A percentile compares a stretch with the other conserved stretches of the same genome.
These are phyloP conservation scores for Cryptococcus hybrid DNA, from an alignment of 1,284 basidiomycete genomes.

Conservation along the genomic window DNA sequence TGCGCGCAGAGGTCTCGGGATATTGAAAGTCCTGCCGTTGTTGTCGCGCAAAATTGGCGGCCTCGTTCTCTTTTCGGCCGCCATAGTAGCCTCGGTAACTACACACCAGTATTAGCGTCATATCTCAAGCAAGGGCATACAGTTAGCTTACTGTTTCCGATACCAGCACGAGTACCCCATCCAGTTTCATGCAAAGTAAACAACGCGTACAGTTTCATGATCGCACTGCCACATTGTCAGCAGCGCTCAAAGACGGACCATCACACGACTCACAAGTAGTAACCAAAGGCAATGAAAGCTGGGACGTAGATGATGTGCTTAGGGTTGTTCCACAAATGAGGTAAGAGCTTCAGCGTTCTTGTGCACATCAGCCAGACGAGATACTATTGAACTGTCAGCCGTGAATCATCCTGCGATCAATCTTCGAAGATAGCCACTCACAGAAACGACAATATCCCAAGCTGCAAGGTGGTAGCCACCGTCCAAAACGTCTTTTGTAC, in stretches of 20 bases:
- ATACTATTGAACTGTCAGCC: conserved; percentile 54
- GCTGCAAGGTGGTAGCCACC: conserved; percentile 87
- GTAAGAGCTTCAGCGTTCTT: conserved; percentile 79
- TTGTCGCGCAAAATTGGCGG: neutral
- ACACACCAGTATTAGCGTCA: neutral
- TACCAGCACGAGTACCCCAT: conserved; percentile 88
- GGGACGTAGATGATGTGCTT: conserved; percentile 84
- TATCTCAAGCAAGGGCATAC: neutral
- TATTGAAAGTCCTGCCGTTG: neutral
- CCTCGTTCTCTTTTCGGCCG: neutral
- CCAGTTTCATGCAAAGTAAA: conserved; percentile 83
- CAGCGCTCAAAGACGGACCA: neutral
- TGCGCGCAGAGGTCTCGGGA: too few relatives aligned
- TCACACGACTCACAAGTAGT: conserved; percentile 53
- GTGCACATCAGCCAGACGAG: conserved; percentile 77
- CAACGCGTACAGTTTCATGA: conserved; percentile 83
- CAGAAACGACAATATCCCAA: conserved; percentile 70
- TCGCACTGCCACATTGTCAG: conserved; percentile 61
- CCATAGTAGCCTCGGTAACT: neutral
- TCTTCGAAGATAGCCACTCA: conserved; percentile 16
- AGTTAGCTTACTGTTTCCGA: conserved; percentile 62
- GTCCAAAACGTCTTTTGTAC: conserved; percentile 62
- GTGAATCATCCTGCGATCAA: neutral
- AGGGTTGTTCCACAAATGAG: conserved; percentile 81
- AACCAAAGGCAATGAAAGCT: conserved; percentile 86